These are phyloP conservation scores for Melastoma candidum DNA, from an alignment of 441 rosid genomes.

Conservation along the genomic window DNA sequence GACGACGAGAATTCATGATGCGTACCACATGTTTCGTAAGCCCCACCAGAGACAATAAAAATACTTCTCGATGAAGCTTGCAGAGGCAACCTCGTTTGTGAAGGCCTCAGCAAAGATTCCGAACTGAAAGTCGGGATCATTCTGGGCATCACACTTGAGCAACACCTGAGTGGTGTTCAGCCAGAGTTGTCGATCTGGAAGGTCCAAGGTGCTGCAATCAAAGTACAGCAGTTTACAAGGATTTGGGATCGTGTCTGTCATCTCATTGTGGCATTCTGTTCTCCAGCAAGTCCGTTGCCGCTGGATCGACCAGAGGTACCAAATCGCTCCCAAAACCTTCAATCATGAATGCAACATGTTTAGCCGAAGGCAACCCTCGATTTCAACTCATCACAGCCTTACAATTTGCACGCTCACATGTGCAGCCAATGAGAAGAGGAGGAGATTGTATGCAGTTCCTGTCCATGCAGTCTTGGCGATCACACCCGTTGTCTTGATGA, in stretches of 20 bases:
- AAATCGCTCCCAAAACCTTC: slow-evolving; percentile 74
- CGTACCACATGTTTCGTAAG: slow-evolving; percentile 62
- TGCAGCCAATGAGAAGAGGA: slow-evolving; percentile 69
- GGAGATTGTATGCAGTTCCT: slow-evolving; percentile 83
- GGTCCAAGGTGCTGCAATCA: slow-evolving; percentile 40
- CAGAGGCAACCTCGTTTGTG: slow-evolving; percentile 47
- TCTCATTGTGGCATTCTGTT: slow-evolving; percentile 47
- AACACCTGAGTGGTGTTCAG: slow-evolving; percentile 40
- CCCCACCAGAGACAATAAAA: slow-evolving; percentile 98
- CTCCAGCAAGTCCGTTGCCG: slow-evolving; percentile 66
- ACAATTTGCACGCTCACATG: slow-evolving; percentile 38
- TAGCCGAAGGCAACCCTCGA: neutral
- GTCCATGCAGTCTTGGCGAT: slow-evolving; percentile 90
- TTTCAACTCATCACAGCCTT: neutral
- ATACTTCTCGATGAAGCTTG: slow-evolving; percentile 52
- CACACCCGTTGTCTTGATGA: slow-evolving; percentile 69
- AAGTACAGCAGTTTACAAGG: slow-evolving; percentile 33
- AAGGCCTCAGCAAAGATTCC: slow-evolving; percentile 76
- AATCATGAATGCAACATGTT: neutral
- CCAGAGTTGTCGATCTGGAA: slow-evolving; percentile 51
- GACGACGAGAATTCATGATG: neutral
- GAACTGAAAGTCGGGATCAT: slow-evolving; percentile 34
- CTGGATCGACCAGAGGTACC: slow-evolving; percentile 67
- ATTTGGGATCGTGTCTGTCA: slow-evolving; percentile 25
- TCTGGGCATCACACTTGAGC: slow-evolving; percentile 39